Evolutionary conservation across 345 rosid species (phyloP).

Genomic region (Hibiscus syriacus): DNA sequence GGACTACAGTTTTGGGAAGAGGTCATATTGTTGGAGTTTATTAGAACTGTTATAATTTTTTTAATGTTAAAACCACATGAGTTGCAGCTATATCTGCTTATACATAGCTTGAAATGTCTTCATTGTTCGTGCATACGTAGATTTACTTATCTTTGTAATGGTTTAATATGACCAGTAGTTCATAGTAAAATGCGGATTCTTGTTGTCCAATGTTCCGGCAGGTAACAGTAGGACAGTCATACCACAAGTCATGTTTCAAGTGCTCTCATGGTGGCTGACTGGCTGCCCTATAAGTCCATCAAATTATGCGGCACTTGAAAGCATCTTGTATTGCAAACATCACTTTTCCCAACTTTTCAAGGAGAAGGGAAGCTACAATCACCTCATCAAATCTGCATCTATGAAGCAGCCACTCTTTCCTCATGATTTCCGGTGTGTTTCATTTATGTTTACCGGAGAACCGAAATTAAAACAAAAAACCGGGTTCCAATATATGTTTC

Average conservation of each 20-base stretch:
- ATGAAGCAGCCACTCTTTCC: slow-evolving; percentile 28
- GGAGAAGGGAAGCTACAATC: slow-evolving; percentile 98
- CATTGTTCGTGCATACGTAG: not conserved
- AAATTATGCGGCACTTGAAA: slow-evolving; percentile 94
- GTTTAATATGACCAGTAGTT: not conserved
- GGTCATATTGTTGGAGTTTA: not conserved
- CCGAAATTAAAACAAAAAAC: not conserved
- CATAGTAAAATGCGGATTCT: not conserved
- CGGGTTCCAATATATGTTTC: not conserved
- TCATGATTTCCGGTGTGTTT: slow-evolving; percentile 7
- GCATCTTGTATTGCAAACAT: slow-evolving; percentile 86
- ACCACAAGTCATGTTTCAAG: slow-evolving; percentile 92
- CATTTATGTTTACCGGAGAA: slow-evolving; percentile 6
- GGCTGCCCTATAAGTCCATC: slow-evolving; percentile 94
- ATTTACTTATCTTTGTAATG: not conserved
- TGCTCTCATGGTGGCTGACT: slow-evolving; percentile 94
- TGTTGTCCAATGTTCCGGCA: slow-evolving; percentile 5
- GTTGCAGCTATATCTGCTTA: too few relatives aligned
- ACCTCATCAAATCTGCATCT: slow-evolving; percentile 76
- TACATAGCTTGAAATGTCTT: not conserved
- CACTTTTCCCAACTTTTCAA: slow-evolving; percentile 96
- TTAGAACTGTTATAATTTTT: not conserved
- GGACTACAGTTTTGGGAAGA: not conserved
- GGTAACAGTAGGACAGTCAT: slow-evolving; percentile 82
- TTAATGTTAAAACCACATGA: too few relatives aligned